Percentiles rank a stretch among this genome's conserved stretches.
Evolutionary conservation across 225 moss, liverwort and hornwort genomes (phyloP).

Genomic region (Marchantia polymorpha): DNA sequence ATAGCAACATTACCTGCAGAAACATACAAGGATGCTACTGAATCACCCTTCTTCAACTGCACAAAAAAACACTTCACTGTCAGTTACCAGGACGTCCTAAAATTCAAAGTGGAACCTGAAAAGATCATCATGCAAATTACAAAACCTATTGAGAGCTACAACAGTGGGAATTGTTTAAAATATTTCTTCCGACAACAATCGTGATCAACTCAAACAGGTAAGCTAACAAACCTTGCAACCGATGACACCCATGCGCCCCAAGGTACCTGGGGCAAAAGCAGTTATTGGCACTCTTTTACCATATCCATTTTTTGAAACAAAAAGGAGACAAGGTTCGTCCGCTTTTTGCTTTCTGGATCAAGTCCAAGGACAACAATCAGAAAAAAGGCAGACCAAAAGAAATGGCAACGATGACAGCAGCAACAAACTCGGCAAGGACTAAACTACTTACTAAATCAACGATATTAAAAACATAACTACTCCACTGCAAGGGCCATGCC

Average conservation of each 20-base stretch:
- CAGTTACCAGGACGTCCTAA: background rate
- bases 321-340: slow-evolving; percentile 70
- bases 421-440: background rate
- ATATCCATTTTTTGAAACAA: slow-evolving; percentile 84
- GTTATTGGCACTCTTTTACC: slow-evolving; percentile 89
- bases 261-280: slow-evolving; percentile 66
- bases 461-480: background rate
- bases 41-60: slow-evolving; percentile 44
- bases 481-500: background rate
- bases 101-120: background rate
- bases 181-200: too few relatives aligned
- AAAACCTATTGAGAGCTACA: background rate
- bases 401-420: background rate
- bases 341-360: slow-evolving; percentile 40
- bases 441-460: background rate
- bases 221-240: slow-evolving; percentile 71
- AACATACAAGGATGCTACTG: slow-evolving; percentile 41
- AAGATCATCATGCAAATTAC: background rate
- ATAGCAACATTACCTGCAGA: slow-evolving; percentile 21
- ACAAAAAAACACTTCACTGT: background rate
- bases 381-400: background rate
- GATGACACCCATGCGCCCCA: slow-evolving; percentile 87
- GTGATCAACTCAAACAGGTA: background rate
- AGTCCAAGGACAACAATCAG: background rate
- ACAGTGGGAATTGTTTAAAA: background rate